Evolutionary conservation across 176 grass and related monocot genomes (phyloP).

Genomic region (Echinochloa phyllopogon): DNA sequence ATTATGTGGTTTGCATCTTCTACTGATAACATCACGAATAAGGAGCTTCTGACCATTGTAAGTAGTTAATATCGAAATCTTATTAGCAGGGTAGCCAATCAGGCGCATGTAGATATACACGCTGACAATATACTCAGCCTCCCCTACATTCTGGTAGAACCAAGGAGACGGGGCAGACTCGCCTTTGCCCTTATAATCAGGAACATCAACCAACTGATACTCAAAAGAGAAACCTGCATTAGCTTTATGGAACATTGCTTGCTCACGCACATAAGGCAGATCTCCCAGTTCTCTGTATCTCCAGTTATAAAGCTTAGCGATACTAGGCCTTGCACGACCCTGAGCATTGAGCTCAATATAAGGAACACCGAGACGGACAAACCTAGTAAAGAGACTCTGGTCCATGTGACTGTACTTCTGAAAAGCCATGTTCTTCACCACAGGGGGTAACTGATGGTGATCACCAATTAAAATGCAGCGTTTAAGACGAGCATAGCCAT

Average conservation of each 20-base stretch:
- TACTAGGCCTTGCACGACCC: conserved; percentile 88
- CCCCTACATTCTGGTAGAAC: conserved; percentile 99
- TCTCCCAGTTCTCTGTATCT: conserved; percentile 96
- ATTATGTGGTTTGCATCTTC: conserved; percentile 82
- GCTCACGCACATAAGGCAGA: conserved; percentile 80
- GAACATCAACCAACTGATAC: conserved; percentile 97
- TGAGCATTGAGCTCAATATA: conserved; percentile 99
- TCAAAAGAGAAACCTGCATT: conserved; percentile 95
- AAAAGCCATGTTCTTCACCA: conserved; percentile 99
- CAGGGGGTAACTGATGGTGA: conserved; percentile 94
- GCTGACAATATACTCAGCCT: conserved; percentile 94
- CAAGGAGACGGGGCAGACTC: conserved; percentile 93
- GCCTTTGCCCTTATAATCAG: conserved; percentile 85
- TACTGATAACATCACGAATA: conserved; percentile 97
- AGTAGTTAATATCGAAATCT: conserved; percentile 96
- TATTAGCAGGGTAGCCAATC: conserved; percentile 85
- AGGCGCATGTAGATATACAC: conserved; percentile 98
- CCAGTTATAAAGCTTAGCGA: conserved; percentile 96
- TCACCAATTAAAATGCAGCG: conserved; percentile 98
- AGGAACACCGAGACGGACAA: conserved; percentile 95
- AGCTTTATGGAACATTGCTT: conserved; percentile 86
- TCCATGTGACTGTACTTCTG: conserved; percentile 99
- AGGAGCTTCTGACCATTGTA: conserved; percentile 99
- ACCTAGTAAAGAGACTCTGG: conserved; percentile 91
- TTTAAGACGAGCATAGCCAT: conserved; percentile 90